Base-by-base conservation (phyloP, 2,329 filamentous ascomycete genomes). In the Nemania sp. region DNA sequence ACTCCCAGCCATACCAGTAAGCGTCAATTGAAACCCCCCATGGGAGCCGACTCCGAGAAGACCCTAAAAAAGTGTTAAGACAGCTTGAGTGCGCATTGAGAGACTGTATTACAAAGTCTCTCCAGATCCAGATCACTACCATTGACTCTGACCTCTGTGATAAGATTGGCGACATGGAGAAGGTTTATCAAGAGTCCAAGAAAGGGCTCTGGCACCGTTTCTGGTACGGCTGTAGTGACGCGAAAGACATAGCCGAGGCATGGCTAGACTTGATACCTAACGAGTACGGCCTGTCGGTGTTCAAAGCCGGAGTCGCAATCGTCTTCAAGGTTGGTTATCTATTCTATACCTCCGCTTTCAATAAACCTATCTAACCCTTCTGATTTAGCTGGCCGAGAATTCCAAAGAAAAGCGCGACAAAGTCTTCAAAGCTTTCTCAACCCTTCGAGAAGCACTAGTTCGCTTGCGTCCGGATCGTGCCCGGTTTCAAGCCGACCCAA, bases 211-310 rank as follows among this genome's bases (percentile, higher is more conserved):
- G 24, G 49, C 49, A 52, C 8, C 49, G 24, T 52, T 52, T 52
- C 49, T 52, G 49, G 49, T 52, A 52, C 49, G 11, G 24, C 24
- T 52, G 49, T 29, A 24, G 49, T 29, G 24, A 29, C 29, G 24
- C 29, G 24, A 52, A 13, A 11, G 49, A 29, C 15, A 29, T 52
- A 1, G 7, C 22, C 8, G 49, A 52, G 49, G 49, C 26, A 29
- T 52, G 49, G 49, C 49, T 52, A 1, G 49, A 52, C 49, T 52
- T 52, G 49, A 29, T 52, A 29, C 49, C 49, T 52, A n/a, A 52
- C 15, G 49, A 52, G 24, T 52, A 52, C 22, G 49, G 49, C 24
- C 49, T 52, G 15, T 52, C 49, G 4, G 49, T 52, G 10, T 11
- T 52, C 24, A 52, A 52, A 52, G 22, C 49, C 15, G 49, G 49